Base-by-base conservation (phyloP, 371 early-diverging fungal genomes). In the Mucor velutinosus region DNA sequence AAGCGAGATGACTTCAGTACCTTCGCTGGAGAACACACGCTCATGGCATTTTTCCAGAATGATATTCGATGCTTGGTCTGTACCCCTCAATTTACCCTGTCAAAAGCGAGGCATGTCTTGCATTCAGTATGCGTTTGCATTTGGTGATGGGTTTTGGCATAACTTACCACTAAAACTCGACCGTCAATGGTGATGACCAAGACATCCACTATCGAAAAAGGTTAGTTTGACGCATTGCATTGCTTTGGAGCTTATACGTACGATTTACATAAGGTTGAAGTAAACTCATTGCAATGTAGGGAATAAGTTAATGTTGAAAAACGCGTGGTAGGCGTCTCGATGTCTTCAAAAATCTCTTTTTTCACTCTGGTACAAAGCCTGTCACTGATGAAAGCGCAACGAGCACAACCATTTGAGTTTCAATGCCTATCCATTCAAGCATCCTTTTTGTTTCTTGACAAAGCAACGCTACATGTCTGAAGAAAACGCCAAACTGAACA, bases 41-140 rank as follows among this genome's bases (percentile, higher is more conserved):
- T 94, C 94, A 29, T 87, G 76, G 63, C 93, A 88, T 25, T 84
- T 79, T 35, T 85, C 78, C 58, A 95, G 74, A 56, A 95, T 91
- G 3, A 94, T 69, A 65, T 94, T 94, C 30, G 89, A 88, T 8
- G 87, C 86, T 66, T 93, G 93, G 81, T 95, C 95, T 43, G 92
- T 85, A 17, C 95, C 95, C 65, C 80, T 84, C 62, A 94, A 77
- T 23, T 75, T 84, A 30, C 95, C 95, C 90, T 83, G 66, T 32
- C 11, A 56, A 58, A 71, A 35, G 7, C 33, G 37, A 12, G 37
- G 2, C 7, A 59, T 23, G 32, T 30, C 33, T 33, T 33, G 11
- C 35, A 1, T 21, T 11, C 21, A 47, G 11, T 3, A 47, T n/a
- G 19, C 2, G 45, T 45, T 43, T 7, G 47, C 47, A 47, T 19